These are phyloP conservation scores for Avena sativa DNA, from an alignment of 176 grass and related monocot genomes.

Conservation along the genomic window DNA sequence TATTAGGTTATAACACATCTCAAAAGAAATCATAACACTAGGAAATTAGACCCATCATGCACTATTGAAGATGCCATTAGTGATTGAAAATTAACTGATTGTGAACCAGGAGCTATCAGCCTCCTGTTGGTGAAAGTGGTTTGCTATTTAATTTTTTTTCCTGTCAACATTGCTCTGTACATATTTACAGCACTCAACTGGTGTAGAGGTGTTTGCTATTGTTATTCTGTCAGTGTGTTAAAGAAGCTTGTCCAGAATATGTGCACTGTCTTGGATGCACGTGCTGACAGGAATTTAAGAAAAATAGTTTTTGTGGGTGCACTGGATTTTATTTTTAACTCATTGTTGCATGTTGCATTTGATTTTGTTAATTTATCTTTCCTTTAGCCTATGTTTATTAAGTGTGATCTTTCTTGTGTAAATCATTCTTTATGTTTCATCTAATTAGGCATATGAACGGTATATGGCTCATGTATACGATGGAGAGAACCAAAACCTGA, in stretches of 20 bases:
- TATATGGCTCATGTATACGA: slow-evolving; percentile 51
- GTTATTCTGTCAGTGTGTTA: not conserved
- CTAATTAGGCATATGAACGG: slow-evolving; percentile 69
- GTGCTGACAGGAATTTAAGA: slow-evolving; percentile 19
- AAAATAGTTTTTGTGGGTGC: not conserved
- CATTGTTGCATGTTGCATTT: slow-evolving; percentile 24
- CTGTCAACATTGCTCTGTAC: not conserved
- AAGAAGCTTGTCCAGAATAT: not conserved
- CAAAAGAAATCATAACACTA: slow-evolving; percentile 6
- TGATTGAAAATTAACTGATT: not conserved
- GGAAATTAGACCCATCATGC: not conserved
- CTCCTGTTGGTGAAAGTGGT: not conserved
- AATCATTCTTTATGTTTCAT: slow-evolving; percentile 46
- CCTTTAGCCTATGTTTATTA: slow-evolving; percentile 26
- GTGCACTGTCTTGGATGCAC: slow-evolving; percentile 23
- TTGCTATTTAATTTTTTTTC: not conserved
- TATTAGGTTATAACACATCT: not conserved
- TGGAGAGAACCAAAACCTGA: slow-evolving; percentile 52
- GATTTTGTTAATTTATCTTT: slow-evolving; percentile 11
- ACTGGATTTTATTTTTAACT: not conserved
- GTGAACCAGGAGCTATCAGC: not conserved
- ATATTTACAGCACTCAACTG: not conserved
- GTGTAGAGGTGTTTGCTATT: not conserved
- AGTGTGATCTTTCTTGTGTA: slow-evolving; percentile 9
- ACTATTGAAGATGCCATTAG: not conserved